Conservation (phyloP, 1,139 yeast genomes). For the Yamadazyma epiphylla region DNA sequence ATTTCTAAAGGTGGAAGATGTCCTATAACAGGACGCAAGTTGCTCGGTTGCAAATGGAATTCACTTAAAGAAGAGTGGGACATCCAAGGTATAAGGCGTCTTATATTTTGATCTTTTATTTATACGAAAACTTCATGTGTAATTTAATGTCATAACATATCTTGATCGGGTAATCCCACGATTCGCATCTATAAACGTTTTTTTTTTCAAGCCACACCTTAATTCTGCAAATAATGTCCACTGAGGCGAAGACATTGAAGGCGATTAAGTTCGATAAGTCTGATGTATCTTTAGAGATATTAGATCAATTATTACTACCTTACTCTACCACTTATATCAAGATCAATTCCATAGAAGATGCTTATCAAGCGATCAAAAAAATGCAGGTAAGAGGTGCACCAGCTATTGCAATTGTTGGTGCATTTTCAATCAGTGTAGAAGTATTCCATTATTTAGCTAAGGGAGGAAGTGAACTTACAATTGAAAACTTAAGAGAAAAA, state of each 20-base stretch:
- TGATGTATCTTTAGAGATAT: constrained; percentile 47
- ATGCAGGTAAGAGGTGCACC: constrained; percentile 99
- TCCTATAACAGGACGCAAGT: constrained; percentile 73
- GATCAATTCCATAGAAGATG: constrained; percentile 63
- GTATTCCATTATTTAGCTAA: constrained; percentile 22
- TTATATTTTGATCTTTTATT: constrained; percentile 44
- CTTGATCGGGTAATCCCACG: too few species aligned
- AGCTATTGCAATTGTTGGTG: constrained; percentile 94
- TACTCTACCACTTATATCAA: constrained; percentile 67
- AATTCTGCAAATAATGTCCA: neutral
- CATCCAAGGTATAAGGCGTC: constrained; percentile 67
- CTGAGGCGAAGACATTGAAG: constrained; percentile 36
- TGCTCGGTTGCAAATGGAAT: constrained; percentile 72
- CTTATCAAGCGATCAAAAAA: constrained; percentile 71
- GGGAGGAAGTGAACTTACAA: constrained; percentile 17
- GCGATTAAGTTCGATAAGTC: constrained; percentile 67
- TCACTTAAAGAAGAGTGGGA: constrained; percentile 61
- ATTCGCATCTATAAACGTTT: too few species aligned
- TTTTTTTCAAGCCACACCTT: too few species aligned
- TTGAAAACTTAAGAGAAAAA: constrained; percentile 34
- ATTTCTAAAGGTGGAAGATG: constrained; percentile 66
- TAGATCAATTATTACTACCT: constrained; percentile 83
- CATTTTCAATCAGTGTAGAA: constrained; percentile 79
- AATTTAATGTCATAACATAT: too few species aligned
- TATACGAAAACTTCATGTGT: too few species aligned